Evolutionary conservation across 257 asterid genomes (phyloP).

Genomic region (Knoxia roxburghii): DNA sequence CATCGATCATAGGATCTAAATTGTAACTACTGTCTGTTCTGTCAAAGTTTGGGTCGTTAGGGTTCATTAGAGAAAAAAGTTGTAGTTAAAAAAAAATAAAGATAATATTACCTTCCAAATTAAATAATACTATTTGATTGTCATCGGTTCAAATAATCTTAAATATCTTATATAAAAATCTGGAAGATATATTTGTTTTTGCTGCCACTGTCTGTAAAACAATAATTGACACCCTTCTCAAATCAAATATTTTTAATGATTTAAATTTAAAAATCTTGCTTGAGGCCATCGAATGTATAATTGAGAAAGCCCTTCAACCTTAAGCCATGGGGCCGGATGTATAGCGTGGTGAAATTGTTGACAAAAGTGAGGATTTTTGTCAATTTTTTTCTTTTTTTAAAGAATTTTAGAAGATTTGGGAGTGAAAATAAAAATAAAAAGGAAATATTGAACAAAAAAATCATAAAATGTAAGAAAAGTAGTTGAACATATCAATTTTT

Average conservation of each 20-base stretch:
- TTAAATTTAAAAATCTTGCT: neutral
- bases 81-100: neutral
- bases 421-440: too few species aligned
- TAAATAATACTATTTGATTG: too few species aligned
- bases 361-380: too few species aligned
- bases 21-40: slow-evolving; percentile 6
- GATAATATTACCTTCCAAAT: too few species aligned
- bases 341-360: neutral
- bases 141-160: too few species aligned
- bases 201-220: neutral
- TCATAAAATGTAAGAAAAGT: too few species aligned
- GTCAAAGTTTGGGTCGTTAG: neutral
- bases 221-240: neutral
- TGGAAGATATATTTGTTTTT: neutral
- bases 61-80: neutral
- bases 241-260: neutral
- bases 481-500: too few species aligned
- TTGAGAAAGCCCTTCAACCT: neutral
- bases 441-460: neutral
- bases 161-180: too few species aligned
- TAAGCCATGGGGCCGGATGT: too few species aligned
- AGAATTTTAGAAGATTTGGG: too few species aligned
- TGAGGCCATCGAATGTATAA: neutral
- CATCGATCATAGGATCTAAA: slow-evolving; percentile 9
- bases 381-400: too few species aligned